Evolutionary conservation across 2,329 filamentous ascomycete genomes (phyloP).

Genomic region (Aspergillus luchuensis): DNA sequence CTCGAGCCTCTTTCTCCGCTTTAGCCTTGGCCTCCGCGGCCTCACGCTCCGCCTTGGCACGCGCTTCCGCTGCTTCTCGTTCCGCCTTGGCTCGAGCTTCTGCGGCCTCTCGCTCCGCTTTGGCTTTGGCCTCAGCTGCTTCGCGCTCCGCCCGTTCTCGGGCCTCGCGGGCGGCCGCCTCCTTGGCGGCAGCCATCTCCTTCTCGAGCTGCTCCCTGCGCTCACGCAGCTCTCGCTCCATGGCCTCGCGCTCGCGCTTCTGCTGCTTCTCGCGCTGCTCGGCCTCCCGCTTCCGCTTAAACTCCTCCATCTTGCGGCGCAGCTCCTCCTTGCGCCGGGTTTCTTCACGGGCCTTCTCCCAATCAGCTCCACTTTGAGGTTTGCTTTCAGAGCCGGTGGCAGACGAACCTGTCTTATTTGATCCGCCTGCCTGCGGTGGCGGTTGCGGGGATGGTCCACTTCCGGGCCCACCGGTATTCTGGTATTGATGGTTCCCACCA

Average conservation of each 20-base stretch:
- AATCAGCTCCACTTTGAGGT: conserved; percentile 27
- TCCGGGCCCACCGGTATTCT: conserved; percentile 16
- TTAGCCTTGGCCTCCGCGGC: conserved; percentile 26
- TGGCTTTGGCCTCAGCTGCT: conserved; percentile 37
- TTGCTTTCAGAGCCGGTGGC: conserved; percentile 17
- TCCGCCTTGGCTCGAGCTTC: conserved; percentile 28
- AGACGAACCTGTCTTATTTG: conserved; percentile 5
- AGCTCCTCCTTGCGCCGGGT: conserved; percentile 41
- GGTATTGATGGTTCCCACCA: conserved; percentile 34
- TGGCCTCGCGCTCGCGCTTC: conserved; percentile 43
- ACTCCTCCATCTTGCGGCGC: conserved; percentile 42
- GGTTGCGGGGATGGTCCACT: conserved; percentile 28
- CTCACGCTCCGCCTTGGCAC: conserved; percentile 21
- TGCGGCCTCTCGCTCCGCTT: conserved; percentile 35
- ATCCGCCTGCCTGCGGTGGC: conserved; percentile 19
- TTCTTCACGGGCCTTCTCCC: conserved; percentile 36
- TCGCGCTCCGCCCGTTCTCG: conserved; percentile 37
- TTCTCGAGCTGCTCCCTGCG: conserved; percentile 44
- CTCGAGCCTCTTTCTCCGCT: conserved; percentile 21
- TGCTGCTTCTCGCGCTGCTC: conserved; percentile 42
- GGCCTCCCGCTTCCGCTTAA: conserved; percentile 39
- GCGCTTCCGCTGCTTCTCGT: conserved; percentile 25
- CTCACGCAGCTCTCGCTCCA: conserved; percentile 43
- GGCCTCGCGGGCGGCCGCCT: conserved; percentile 26
- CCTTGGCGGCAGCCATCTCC: conserved; percentile 37